Evolutionary conservation across 2,329 filamentous ascomycete genomes (phyloP).

Genomic region (Fusarium coicis): DNA sequence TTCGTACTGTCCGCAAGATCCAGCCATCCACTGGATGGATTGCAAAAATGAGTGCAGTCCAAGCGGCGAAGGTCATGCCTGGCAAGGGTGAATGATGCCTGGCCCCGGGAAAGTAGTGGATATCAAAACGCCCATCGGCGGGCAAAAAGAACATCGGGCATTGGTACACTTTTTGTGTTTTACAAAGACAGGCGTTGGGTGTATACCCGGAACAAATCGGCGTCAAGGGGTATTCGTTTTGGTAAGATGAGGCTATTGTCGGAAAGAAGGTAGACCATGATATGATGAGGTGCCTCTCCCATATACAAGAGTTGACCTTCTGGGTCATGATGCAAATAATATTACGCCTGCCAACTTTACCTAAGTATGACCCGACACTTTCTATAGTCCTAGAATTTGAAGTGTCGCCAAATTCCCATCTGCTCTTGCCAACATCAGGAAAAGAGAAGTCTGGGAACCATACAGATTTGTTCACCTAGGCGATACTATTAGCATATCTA

Average conservation of each 20-base stretch:
- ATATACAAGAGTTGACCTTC: background rate
- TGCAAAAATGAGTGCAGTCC: slow-evolving; percentile 95
- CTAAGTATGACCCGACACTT: background rate
- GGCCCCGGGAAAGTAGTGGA: background rate
- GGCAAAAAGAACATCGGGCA: background rate
- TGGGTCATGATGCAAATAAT: background rate
- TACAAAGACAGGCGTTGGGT: slow-evolving; percentile 37
- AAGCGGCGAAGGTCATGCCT: slow-evolving; percentile 86
- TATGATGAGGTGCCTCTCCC: background rate
- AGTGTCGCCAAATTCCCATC: background rate
- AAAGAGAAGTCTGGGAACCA: background rate
- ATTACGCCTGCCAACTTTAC: background rate
- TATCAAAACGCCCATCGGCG: background rate
- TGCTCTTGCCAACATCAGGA: background rate
- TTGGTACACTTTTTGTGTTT: slow-evolving; percentile 4
- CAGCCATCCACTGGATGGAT: slow-evolving; percentile 91
- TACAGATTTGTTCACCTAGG: background rate
- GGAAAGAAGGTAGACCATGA: background rate
- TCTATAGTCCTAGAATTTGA: background rate
- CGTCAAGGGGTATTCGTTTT: slow-evolving; percentile 13
- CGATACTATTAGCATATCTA: background rate
- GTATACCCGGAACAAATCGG: slow-evolving; percentile 38
- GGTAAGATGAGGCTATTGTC: background rate
- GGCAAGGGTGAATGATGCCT: slow-evolving; percentile 63
- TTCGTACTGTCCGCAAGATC: slow-evolving; percentile 92